These are phyloP conservation scores for Saksenaea vasiformis DNA, from an alignment of 371 early-diverging fungal genomes.

Conservation along the genomic window DNA sequence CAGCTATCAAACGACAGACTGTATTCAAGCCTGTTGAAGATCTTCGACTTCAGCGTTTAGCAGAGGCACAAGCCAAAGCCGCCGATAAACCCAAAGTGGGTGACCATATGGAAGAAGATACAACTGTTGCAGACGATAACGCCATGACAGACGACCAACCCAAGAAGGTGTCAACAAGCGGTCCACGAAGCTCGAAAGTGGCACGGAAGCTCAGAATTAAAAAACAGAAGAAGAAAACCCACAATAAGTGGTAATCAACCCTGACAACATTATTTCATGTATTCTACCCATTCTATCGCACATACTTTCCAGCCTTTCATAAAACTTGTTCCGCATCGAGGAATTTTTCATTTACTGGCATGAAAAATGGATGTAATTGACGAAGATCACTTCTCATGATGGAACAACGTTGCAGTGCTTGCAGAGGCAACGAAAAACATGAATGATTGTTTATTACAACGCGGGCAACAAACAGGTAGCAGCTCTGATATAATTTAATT, in stretches of 20 bases:
- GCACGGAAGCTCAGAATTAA: conserved; percentile 37
- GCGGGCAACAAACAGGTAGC: too few relatives aligned
- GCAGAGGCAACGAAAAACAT: too few relatives aligned
- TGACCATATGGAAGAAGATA: conserved; percentile 32
- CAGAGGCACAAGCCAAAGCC: conserved; percentile 47
- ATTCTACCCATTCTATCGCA: neutral
- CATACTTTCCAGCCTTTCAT: neutral
- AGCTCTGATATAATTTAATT: too few relatives aligned
- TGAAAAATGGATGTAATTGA: too few relatives aligned
- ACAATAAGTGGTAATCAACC: conserved; percentile 1
- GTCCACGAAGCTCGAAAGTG: conserved; percentile 35
- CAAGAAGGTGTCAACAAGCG: conserved; percentile 41
- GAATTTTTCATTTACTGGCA: too few relatives aligned
- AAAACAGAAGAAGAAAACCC: conserved; percentile 32
- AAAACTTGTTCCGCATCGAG: neutral
- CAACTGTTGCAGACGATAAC: conserved; percentile 4
- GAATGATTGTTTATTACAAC: too few relatives aligned
- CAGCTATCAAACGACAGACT: conserved; percentile 48
- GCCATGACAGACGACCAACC: conserved; percentile 11
- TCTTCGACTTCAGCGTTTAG: conserved; percentile 44
- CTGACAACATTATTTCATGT: neutral
- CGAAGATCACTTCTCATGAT: too few relatives aligned
- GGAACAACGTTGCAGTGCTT: too few relatives aligned
- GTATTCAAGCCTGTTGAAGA: conserved; percentile 51
- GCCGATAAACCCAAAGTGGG: conserved; percentile 39